These are phyloP conservation scores for Umbelopsis sp. DNA, from an alignment of 371 early-diverging fungal species.

Conservation along the genomic window DNA sequence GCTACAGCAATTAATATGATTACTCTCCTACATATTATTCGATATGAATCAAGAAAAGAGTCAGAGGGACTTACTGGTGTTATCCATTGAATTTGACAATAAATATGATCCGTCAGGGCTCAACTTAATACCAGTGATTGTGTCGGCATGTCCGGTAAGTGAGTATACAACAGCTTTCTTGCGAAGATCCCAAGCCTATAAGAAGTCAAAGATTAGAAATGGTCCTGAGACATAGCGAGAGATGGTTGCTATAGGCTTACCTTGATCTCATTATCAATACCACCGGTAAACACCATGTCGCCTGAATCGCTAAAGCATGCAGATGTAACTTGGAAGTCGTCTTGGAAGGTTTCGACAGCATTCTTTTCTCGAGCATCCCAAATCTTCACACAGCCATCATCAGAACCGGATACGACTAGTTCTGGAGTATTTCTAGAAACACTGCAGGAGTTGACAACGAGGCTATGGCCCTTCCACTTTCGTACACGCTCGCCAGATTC, in stretches of 20 bases:
- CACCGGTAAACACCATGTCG: constrained; percentile 82
- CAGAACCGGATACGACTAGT: constrained; percentile 74
- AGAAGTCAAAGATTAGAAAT: not conserved
- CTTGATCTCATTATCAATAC: constrained; percentile 88
- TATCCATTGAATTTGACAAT: constrained; percentile 91
- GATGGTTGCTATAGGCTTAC: constrained; percentile 29
- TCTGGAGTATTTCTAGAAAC: constrained; percentile 69
- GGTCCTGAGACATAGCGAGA: not conserved
- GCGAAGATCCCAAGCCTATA: constrained; percentile 80
- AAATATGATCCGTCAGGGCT: constrained; percentile 84
- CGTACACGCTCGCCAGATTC: constrained; percentile 74
- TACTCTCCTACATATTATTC: too few relatives aligned
- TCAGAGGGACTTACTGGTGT: constrained; percentile 61
- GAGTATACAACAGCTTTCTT: constrained; percentile 67
- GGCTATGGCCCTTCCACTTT: constrained; percentile 75
- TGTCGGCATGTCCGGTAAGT: constrained; percentile 86
- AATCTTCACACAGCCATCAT: constrained; percentile 75
- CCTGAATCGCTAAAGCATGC: constrained; percentile 80
- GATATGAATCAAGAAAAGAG: not conserved
- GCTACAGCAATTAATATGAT: constrained; percentile 41
- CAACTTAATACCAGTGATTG: constrained; percentile 84
- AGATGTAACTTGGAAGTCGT: constrained; percentile 81
- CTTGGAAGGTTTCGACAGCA: constrained; percentile 71
- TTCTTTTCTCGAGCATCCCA: constrained; percentile 82
- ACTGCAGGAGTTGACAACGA: constrained; percentile 76